Percentiles rank a stretch among this genome's conserved stretches.
Conservation (phyloP, 164 flowering plant genomes). For the Sedum album region DNA sequence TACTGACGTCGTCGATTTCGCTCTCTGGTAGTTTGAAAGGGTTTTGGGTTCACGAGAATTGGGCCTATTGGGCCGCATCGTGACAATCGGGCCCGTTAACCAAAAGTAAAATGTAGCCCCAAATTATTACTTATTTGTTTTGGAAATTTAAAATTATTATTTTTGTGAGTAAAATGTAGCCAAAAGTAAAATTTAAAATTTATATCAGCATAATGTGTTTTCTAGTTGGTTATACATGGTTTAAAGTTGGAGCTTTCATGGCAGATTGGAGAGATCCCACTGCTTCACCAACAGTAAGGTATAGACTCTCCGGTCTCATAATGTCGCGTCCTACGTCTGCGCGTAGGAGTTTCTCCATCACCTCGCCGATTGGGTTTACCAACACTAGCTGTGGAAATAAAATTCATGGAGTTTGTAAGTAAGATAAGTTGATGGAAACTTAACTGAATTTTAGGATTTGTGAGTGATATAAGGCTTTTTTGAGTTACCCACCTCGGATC, state of each 20-base stretch:
- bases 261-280: slow-evolving; percentile 44
- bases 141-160: too few relatives aligned
- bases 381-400: slow-evolving; percentile 47
- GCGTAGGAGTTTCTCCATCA: slow-evolving; percentile 57
- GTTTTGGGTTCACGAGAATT: too few relatives aligned
- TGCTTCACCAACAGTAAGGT: slow-evolving; percentile 76
- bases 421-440: neutral
- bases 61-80: too few relatives aligned
- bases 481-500: slow-evolving; percentile 48
- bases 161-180: too few relatives aligned
- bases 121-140: too few relatives aligned
- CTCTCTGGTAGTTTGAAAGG: too few relatives aligned
- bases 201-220: neutral
- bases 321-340: slow-evolving; percentile 38
- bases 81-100: too few relatives aligned
- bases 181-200: too few relatives aligned
- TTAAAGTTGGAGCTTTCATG: slow-evolving; percentile 27
- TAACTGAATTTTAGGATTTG: neutral
- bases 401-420: neutral
- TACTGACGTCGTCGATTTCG: too few relatives aligned
- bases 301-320: slow-evolving; percentile 41
- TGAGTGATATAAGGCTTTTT: neutral
- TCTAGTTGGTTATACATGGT: slow-evolving; percentile 8
- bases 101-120: too few relatives aligned
- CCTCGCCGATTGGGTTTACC: slow-evolving; percentile 81